These are phyloP conservation scores for Sporothrix brasiliensis DNA, from an alignment of 2,329 filamentous ascomycete species.

Conservation along the genomic window DNA sequence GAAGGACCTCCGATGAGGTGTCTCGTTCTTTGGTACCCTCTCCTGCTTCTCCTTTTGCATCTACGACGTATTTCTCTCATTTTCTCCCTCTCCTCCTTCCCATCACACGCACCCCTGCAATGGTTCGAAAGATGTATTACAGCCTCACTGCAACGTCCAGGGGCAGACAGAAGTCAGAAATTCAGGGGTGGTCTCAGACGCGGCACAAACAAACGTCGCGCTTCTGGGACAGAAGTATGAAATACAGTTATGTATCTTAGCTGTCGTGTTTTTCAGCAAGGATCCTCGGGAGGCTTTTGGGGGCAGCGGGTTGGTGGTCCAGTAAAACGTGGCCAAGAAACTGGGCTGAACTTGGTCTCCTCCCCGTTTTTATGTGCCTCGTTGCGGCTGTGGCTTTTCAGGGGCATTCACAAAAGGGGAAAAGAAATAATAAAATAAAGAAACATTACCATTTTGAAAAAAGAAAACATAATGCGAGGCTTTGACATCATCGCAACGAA, in stretches of 20 bases:
- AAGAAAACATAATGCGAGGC: background rate
- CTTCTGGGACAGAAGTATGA: no score
- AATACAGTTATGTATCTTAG: no score
- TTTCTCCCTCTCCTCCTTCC: background rate
- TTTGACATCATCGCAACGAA: background rate
- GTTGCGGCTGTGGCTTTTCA: constrained; percentile 20
- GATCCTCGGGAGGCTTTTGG: constrained; percentile 18
- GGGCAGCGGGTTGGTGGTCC: constrained; percentile 6
- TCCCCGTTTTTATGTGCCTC: background rate
- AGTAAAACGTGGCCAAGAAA: constrained; percentile 12
- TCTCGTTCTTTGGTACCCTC: background rate
- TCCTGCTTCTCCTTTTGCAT: no score
- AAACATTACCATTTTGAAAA: background rate
- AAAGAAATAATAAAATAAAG: background rate
- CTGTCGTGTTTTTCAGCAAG: background rate
- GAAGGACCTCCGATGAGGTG: background rate
- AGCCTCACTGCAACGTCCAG: constrained; percentile 25
- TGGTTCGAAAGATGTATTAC: background rate
- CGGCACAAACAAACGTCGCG: background rate
- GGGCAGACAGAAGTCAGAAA: background rate
- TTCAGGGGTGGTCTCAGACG: constrained; percentile 6
- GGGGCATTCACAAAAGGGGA: background rate
- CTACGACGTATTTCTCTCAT: background rate
- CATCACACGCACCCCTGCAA: constrained; percentile 17
- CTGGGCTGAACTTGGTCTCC: constrained; percentile 16